Conservation (phyloP, 768 basidiomycete genomes). For the Cantharellus cinnabarinus region DNA sequence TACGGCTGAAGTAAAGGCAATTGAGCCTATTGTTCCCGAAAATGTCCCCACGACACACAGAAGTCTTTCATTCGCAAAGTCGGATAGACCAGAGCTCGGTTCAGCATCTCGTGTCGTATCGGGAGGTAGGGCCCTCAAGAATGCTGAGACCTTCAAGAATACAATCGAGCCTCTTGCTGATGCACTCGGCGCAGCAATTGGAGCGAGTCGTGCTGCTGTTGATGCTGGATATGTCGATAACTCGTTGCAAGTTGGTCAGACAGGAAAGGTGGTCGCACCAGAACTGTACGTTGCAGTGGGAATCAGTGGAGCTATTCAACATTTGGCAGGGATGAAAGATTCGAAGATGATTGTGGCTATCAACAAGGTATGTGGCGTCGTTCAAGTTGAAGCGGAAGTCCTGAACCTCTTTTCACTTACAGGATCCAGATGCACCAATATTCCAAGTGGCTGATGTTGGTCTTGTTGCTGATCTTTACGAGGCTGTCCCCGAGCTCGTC, state of each 20-base stretch:
- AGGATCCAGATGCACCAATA: constrained; percentile 96
- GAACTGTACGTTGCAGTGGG: constrained; percentile 92
- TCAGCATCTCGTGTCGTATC: constrained; percentile 78
- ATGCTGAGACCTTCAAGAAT: constrained; percentile 74
- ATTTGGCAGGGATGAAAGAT: constrained; percentile 98
- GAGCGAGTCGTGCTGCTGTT: constrained; percentile 94
- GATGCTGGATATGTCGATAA: constrained; percentile 98
- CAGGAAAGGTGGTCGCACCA: constrained; percentile 94
- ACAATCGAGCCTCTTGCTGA: constrained; percentile 86
- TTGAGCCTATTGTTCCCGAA: constrained; percentile 42
- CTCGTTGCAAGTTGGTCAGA: constrained; percentile 96
- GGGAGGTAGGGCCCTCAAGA: constrained; percentile 87
- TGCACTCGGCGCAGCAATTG: constrained; percentile 81
- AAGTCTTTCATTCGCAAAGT: constrained; percentile 61
- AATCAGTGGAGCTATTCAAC: constrained; percentile 97
- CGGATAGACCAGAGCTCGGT: constrained; percentile 81
- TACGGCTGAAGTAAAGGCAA: constrained; percentile 36
- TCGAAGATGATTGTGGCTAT: constrained; percentile 95
- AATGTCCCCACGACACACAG: constrained; percentile 41
- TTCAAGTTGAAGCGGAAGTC: background rate
- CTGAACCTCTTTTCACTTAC: background rate
- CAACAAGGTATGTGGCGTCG: constrained; percentile 45
- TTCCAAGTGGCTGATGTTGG: constrained; percentile 97
- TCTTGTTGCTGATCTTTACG: constrained; percentile 82
- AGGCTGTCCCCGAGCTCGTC: constrained; percentile 75